Conservation (phyloP, 495 filamentous ascomycete genomes). For the Hypoxylon fragiforme region DNA sequence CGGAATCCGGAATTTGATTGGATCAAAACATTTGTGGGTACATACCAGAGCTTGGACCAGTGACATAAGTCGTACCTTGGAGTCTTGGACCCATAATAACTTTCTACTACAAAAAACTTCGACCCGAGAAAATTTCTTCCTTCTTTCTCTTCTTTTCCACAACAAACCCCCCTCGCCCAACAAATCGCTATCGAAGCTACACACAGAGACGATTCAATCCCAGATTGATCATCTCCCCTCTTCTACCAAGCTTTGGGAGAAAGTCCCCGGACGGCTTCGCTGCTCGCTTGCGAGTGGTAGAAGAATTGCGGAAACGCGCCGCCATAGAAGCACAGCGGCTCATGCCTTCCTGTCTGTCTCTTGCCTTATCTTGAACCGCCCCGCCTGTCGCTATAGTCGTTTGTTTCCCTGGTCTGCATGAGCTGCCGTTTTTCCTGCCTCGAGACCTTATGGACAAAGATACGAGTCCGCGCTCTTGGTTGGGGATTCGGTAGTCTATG, state of each 20-base stretch:
- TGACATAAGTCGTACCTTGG: too few species aligned
- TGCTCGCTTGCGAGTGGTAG: slow-evolving; percentile 11
- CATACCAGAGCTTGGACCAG: too few species aligned
- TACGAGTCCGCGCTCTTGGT: slow-evolving; percentile 75
- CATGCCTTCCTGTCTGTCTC: slow-evolving; percentile 62
- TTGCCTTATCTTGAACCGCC: slow-evolving; percentile 54
- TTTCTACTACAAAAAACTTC: slow-evolving; percentile 1
- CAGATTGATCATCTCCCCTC: slow-evolving; percentile 41
- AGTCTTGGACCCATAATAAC: slow-evolving; percentile 1
- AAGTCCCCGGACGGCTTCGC: slow-evolving; percentile 98
- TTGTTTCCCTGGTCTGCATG: slow-evolving; percentile 3
- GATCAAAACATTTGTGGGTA: too few species aligned
- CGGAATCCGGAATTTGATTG: too few species aligned
- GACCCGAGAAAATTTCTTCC: not conserved
- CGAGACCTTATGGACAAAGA: slow-evolving; percentile 73
- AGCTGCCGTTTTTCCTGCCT: slow-evolving; percentile 31
- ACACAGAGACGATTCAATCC: slow-evolving; percentile 68
- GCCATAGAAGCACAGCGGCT: slow-evolving; percentile 94
- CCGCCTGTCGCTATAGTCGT: slow-evolving; percentile 47
- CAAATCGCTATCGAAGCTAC: slow-evolving; percentile 99
- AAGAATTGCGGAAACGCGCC: slow-evolving; percentile 90
- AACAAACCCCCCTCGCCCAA: slow-evolving; percentile 84
- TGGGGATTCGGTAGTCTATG: slow-evolving; percentile 40
- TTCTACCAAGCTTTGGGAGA: slow-evolving; percentile 87
- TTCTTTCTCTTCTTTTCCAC: slow-evolving; percentile 42